A percentile compares a stretch with the other conserved stretches of the same genome.
phyloP scores from a whole-genome alignment of 164 flowering plant species.

The Litsea cubeba region DNA sequence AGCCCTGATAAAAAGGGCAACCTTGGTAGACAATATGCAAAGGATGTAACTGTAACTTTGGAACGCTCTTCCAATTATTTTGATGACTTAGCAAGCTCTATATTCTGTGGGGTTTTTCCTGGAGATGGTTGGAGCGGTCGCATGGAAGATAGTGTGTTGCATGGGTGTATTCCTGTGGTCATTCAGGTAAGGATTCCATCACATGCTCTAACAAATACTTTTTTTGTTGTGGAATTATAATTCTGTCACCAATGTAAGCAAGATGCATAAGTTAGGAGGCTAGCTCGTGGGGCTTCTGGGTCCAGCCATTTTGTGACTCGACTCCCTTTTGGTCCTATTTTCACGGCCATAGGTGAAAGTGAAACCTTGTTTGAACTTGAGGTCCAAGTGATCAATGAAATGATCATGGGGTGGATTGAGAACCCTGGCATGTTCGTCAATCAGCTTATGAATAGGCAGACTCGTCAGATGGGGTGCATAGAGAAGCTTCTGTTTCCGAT shows the following conservation, averaged over 20 bases:
- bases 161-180: constrained; percentile 95
- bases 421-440: too few relatives aligned
- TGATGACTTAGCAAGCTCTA: constrained; percentile 62
- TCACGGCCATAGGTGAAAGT: too few relatives aligned
- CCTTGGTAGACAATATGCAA: constrained; percentile 78
- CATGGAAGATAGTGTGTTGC: constrained; percentile 92
- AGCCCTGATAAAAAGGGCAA: constrained; percentile 82
- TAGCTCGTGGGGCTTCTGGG: too few relatives aligned
- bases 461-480: too few relatives aligned
- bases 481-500: too few relatives aligned
- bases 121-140: constrained; percentile 99
- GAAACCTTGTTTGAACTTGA: too few relatives aligned
- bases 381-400: too few relatives aligned
- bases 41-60: constrained; percentile 77
- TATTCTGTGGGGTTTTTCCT: constrained; percentile 92
- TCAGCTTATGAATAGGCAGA: too few relatives aligned
- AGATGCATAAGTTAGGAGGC: too few relatives aligned
- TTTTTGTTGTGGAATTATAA: neutral
- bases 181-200: constrained; percentile 62
- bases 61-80: constrained; percentile 58
- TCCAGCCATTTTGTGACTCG: too few relatives aligned
- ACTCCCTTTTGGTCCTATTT: too few relatives aligned
- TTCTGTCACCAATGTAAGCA: neutral
- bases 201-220: neutral
- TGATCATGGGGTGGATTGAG: too few relatives aligned